A percentile compares a stretch with the other conserved stretches of the same genome.
Conservation (phyloP, 371 early-diverging fungal species). For the Nematocida sp. region DNA sequence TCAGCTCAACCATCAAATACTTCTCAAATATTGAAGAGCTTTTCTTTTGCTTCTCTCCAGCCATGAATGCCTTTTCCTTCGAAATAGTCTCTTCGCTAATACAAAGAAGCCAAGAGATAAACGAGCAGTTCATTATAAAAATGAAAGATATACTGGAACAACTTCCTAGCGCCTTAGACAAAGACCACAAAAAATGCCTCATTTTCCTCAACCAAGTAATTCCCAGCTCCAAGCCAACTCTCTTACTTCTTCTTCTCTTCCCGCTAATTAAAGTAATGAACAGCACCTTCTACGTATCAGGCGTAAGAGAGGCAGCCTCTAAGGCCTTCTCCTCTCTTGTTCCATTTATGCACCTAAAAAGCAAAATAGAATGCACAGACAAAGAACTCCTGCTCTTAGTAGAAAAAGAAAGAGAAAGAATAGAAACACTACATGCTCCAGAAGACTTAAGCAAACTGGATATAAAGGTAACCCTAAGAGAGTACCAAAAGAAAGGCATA, state of each 20-base stretch:
- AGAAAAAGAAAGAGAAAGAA: slow-evolving; percentile 33
- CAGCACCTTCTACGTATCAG: slow-evolving; percentile 9
- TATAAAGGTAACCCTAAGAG: slow-evolving; percentile 55
- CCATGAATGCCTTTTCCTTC: neutral
- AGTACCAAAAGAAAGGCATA: slow-evolving; percentile 66
- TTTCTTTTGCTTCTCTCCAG: slow-evolving; percentile 16
- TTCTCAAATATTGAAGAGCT: slow-evolving; percentile 7
- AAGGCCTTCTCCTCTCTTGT: slow-evolving; percentile 22
- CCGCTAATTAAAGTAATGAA: slow-evolving; percentile 34
- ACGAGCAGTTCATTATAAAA: slow-evolving; percentile 20
- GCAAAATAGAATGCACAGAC: neutral
- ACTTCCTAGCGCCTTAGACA: neutral
- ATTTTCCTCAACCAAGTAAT: slow-evolving; percentile 1
- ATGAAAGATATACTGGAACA: slow-evolving; percentile 4
- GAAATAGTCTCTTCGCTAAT: slow-evolving; percentile 22
- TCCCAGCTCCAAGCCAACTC: neutral
- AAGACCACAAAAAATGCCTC: slow-evolving; percentile 23
- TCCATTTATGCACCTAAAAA: slow-evolving; percentile 16
- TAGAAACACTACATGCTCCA: slow-evolving; percentile 40
- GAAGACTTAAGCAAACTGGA: slow-evolving; percentile 32
- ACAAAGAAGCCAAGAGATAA: neutral
- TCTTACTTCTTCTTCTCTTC: slow-evolving; percentile 9
- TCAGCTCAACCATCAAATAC: slow-evolving; percentile 25
- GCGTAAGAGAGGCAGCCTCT: slow-evolving; percentile 28
- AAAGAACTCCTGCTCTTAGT: slow-evolving; percentile 45